Base-by-base conservation (phyloP, 139 green algal genomes). In the Chlorella sp. region DNA sequence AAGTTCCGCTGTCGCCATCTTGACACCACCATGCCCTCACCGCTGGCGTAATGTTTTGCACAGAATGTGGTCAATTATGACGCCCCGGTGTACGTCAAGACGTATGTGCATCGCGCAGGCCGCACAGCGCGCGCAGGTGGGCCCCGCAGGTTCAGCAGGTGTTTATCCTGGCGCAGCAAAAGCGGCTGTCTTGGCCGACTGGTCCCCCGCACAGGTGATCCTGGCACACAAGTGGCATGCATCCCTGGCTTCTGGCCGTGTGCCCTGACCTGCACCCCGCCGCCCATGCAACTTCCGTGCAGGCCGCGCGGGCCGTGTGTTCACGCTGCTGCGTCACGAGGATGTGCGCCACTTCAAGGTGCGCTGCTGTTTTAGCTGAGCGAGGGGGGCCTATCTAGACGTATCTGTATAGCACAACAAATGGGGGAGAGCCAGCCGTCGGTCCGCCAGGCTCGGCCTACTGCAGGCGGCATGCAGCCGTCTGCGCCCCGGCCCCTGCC, bases 51-150 rank as follows among this genome's bases (percentile, higher is more conserved):
- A n/a, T n/a, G n/a, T n/a, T n/a, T n/a, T n/a, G n/a, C n/a, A n/a
- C n/a, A 76, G 7, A 84, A 78, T 0, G 94, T 98, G 26, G 80
- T 98, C 22, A 98, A 97, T 85, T 98, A 98, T 80, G 96, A 98
- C 73, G 89, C 91, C 0, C 96, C 96, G 14, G 87, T 94, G 44
- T 97, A 98, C 80, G 88, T 92, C 11, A 99, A 98, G 73, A 95
- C 90, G 1, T 95, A 94, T 74, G 85, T 94, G 72, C 92, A 93
- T 83, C 90, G 95, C 5, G 94, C 93, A 0, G 95, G 95, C 2
- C 93, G 95, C 54, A 97, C 95, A 11, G 95, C 95, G 0, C 88
- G 95, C n/a, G 95, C 95, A 20, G 95, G 95, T 22, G 80, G 32
- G 64, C 64, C 32, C 0, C 3, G 51, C 14, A 26, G 60, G 51